Base-by-base conservation (phyloP, 768 basidiomycete species). In the Russula emetica region DNA sequence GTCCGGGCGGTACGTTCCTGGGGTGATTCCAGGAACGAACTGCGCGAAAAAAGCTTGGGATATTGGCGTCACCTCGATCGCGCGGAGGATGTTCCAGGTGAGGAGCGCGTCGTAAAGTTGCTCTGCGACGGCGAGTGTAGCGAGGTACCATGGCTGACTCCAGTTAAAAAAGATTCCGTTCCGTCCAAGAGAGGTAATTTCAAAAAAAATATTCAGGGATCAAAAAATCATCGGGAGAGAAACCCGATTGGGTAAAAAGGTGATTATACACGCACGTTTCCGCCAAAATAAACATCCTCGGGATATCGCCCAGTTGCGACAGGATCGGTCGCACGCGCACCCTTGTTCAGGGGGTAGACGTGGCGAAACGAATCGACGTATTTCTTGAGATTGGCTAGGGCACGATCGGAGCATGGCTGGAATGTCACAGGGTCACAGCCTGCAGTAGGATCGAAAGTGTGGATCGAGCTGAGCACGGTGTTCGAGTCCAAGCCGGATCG, bases 81-180 rank as follows among this genome's bases (percentile, higher is more conserved):
- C 26, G 49, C 26, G 14, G 49, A 50, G 49, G 16, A 8, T 50
- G 26, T 28, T 14, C 24, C 49, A 90, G 53, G 85, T 83, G 58
- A 78, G 77, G 62, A 88, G 75, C 1, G 88, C 81, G 44, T 85
- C 83, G 69, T 90, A 90, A 67, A 90, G 83, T 72, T 88, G 88
- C 70, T 90, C 87, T 5, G 88, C 84, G 22, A 85, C 85, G 26
- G 87, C 87, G 56, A 83, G 78, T 0, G 85, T 88, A n/a, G 85
- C 74, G 22, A 90, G 76, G 72, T 89, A 91, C 89, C 88, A 90
- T 0, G 87, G 86, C 85, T 89, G 11, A 26, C 6, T n/a, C 10
- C 2, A n/a, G 24, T 49, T 16, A 4, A 38, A n/a, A n/a, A n/a
- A n/a, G n/a, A 16, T 38, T 16, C 38, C 26, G 49, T 50, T 56